These are phyloP conservation scores for Pilasporangium apinafurcum DNA, from an alignment of 352 stramenopile species.

Conservation along the genomic window DNA sequence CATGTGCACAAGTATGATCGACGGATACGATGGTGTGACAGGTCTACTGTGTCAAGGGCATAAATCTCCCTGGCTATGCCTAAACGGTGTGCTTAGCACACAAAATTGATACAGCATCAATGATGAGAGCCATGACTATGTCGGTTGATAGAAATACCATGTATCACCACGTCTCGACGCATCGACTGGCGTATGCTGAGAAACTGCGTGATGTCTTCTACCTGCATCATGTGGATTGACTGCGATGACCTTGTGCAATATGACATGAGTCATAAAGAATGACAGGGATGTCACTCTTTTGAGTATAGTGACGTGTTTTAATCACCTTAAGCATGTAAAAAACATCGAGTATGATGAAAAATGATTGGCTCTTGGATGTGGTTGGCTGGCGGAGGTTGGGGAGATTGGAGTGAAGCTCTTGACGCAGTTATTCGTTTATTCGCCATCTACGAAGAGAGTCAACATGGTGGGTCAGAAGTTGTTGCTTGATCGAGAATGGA, in stretches of 20 bases:
- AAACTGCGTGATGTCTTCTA: conserved; percentile 76
- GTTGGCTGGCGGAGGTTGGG: conserved; percentile 8
- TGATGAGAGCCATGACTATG: conserved; percentile 47
- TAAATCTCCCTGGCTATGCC: conserved; percentile 10
- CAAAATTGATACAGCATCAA: conserved; percentile 65
- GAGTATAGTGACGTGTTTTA: too few species aligned
- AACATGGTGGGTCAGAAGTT: conserved; percentile 32
- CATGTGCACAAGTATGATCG: conserved; percentile 12
- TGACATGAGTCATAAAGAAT: too few species aligned
- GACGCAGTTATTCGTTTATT: conserved; percentile 88
- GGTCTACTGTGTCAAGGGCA: conserved; percentile 40
- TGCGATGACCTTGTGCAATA: too few species aligned
- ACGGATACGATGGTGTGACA: conserved; percentile 42
- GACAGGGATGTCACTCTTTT: too few species aligned
- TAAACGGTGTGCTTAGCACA: conserved; percentile 38
- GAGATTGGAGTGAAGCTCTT: conserved; percentile 1
- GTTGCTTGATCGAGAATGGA: not conserved
- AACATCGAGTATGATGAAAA: too few species aligned
- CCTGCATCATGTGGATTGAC: too few species aligned
- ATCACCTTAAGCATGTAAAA: too few species aligned
- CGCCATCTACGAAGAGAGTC: conserved; percentile 69
- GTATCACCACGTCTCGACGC: conserved; percentile 32
- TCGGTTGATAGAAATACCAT: conserved; percentile 56
- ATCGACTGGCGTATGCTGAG: conserved; percentile 49
- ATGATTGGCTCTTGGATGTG: too few species aligned